Base-by-base conservation (phyloP, 306 rosid genomes). In the Dryas drummondii region DNA sequence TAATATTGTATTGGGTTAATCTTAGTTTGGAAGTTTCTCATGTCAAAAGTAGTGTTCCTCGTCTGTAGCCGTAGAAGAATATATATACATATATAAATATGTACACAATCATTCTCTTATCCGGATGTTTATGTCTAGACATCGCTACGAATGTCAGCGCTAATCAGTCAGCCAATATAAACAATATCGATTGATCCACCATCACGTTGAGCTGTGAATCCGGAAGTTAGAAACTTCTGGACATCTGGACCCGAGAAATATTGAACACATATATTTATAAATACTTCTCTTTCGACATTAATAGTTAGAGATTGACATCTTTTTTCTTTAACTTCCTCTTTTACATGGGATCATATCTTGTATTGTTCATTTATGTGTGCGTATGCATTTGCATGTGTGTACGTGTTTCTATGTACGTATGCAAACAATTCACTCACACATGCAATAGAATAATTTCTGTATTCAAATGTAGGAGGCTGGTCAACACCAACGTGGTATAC, bases 401-500 rank as follows among this genome's bases (percentile, higher is more conserved):
- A 7, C 0, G 44, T 42, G 8, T 27, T 7, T 63, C 11, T 22
- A 26, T 6, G 22, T 49, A 47, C 7, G 8, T 45, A 51, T 37
- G 61, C 47, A 49, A 27, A 14, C 9, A 7, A 11, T 16, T 4
- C 37, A 69, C 72, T 53, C 51, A n/a, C 46, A 70, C 12, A 45
- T 22, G 76, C 66, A 19, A 22, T 32, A 63, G 51, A 71, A 16
- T 63, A 45, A 61, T 71, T 14, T 78, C 2, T 45, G 14, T 71
- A n/a, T 45, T 55, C 12, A 44, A 56, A 60, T 65, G 49, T 56
- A 70, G 84, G 72, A 27, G 47, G 16, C 26, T 58, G 70, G 22
- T 61, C 56, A 76, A 47, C 53, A 51, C 47, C 74, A 66, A 60
- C 75, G 69, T 19, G 63, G 75, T 53, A 58, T 54, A 14, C 76